phyloP scores from a whole-genome alignment of 2,329 filamentous ascomycete genomes.

The Phialophora expanda region DNA sequence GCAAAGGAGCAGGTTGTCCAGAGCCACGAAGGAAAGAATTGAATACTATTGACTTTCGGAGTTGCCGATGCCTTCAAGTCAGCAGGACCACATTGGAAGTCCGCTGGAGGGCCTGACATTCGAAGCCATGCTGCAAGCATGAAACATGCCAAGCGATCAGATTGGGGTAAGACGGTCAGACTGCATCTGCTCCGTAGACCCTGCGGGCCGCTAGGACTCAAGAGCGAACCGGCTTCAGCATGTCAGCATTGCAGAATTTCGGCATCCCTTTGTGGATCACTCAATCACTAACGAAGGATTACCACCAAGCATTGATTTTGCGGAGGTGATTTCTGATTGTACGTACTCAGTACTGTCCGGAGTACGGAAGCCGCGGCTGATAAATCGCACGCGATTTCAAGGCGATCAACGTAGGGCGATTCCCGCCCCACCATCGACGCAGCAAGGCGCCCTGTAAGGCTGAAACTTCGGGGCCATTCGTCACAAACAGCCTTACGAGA shows the following conservation, averaged over 20 bases:
- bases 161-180: not conserved
- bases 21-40: not conserved
- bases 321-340: conserved; percentile 8
- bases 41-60: conserved; percentile 15
- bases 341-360: not conserved
- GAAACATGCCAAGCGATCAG: conserved; percentile 17
- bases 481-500: not conserved
- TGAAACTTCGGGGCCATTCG: conserved; percentile 9
- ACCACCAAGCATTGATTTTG: conserved; percentile 5
- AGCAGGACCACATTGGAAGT: conserved; percentile 3
- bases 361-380: not conserved
- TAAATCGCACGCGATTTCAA: not conserved
- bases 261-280: conserved; percentile 8
- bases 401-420: not conserved
- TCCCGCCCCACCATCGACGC: conserved; percentile 14
- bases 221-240: conserved; percentile 5
- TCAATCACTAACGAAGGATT: not conserved
- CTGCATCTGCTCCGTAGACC: not conserved
- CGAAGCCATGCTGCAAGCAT: not conserved
- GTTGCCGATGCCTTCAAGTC: conserved; percentile 21
- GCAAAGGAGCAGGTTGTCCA: not conserved
- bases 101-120: not conserved
- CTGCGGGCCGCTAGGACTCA: not conserved
- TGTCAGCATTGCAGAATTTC: conserved; percentile 29
- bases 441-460: conserved; percentile 17